Percentiles rank a stretch among this genome's conserved stretches.
Conservation (phyloP, 768 basidiomycete genomes). For the Rhizopogon vulgaris region DNA sequence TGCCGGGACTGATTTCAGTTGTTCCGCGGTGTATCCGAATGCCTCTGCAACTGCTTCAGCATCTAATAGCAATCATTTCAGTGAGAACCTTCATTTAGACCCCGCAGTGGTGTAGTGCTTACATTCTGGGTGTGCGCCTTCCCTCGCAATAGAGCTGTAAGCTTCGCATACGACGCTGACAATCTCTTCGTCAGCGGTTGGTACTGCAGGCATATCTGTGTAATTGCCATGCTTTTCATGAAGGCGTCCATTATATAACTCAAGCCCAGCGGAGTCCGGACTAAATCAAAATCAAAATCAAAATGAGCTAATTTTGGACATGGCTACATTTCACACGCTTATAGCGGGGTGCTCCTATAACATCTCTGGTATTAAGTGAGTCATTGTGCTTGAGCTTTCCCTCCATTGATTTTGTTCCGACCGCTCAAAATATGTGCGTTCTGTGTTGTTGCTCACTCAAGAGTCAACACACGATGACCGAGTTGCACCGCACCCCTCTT, state of each 20-base stretch:
- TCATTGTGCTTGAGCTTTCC: too few relatives aligned
- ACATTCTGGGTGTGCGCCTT: constrained; percentile 7
- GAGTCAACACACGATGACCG: too few relatives aligned
- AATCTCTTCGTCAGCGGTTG: not conserved
- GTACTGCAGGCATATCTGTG: not conserved
- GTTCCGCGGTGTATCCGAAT: constrained; percentile 42
- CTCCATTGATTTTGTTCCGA: too few relatives aligned
- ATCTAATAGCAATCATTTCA: constrained; percentile 9
- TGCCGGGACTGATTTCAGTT: constrained; percentile 37
- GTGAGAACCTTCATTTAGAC: not conserved
- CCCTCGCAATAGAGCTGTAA: not conserved
- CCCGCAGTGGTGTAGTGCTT: constrained; percentile 1
- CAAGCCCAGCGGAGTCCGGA: not conserved
- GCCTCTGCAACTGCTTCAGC: constrained; percentile 32
- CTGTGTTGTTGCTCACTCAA: too few relatives aligned
- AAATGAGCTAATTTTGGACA: too few relatives aligned
- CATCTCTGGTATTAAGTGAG: too few relatives aligned
- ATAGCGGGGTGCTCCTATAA: too few relatives aligned
- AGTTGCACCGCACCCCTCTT: too few relatives aligned
- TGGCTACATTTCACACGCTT: too few relatives aligned
- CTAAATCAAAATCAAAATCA: not conserved
- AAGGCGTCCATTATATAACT: too few relatives aligned
- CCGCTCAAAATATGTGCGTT: too few relatives aligned
- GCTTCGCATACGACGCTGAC: constrained; percentile 3
- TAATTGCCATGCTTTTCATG: too few relatives aligned